Percentiles rank a stretch among this genome's conserved stretches.
phyloP scores from a whole-genome alignment of 2,329 filamentous ascomycete genomes.

The Cercospora sesami region DNA sequence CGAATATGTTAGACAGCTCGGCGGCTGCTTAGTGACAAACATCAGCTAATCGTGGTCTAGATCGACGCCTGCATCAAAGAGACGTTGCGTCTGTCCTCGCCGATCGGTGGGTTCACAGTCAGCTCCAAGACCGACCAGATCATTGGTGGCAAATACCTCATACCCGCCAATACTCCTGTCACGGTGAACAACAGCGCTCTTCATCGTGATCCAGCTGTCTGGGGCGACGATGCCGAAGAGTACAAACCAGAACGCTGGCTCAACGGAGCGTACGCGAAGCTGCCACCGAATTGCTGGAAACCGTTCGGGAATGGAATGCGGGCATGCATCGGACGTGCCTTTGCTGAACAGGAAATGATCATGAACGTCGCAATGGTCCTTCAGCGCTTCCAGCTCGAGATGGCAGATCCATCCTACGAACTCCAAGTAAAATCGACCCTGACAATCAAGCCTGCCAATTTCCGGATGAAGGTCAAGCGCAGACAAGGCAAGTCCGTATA shows the following conservation, averaged over 20 bases:
- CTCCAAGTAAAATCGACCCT: constrained; percentile 48
- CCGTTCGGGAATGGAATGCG: constrained; percentile 57
- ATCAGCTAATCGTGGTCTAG: neutral
- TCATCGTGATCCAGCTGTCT: constrained; percentile 47
- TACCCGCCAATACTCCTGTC: constrained; percentile 40
- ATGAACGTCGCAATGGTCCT: constrained; percentile 47
- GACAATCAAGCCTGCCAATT: constrained; percentile 48
- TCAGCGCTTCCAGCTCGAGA: constrained; percentile 48
- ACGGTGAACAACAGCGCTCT: constrained; percentile 39
- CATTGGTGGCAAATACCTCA: constrained; percentile 43
- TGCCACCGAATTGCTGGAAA: constrained; percentile 50
- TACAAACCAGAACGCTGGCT: constrained; percentile 53
- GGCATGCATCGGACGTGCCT: constrained; percentile 56
- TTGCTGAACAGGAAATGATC: constrained; percentile 57
- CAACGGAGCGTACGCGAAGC: constrained; percentile 45
- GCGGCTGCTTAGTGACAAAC: neutral
- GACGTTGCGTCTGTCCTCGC: constrained; percentile 56
- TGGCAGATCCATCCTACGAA: constrained; percentile 48
- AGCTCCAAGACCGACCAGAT: constrained; percentile 30
- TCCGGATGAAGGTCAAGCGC: constrained; percentile 39
- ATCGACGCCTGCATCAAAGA: constrained; percentile 57
- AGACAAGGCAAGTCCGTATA: constrained; percentile 9
- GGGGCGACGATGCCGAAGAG: constrained; percentile 47
- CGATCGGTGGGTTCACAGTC: constrained; percentile 12
- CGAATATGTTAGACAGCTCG: constrained; percentile 42